A percentile compares a stretch with the other conserved stretches of the same genome.
Evolutionary conservation across 768 basidiomycete species (phyloP).

Genomic region (Russula sp.): DNA sequence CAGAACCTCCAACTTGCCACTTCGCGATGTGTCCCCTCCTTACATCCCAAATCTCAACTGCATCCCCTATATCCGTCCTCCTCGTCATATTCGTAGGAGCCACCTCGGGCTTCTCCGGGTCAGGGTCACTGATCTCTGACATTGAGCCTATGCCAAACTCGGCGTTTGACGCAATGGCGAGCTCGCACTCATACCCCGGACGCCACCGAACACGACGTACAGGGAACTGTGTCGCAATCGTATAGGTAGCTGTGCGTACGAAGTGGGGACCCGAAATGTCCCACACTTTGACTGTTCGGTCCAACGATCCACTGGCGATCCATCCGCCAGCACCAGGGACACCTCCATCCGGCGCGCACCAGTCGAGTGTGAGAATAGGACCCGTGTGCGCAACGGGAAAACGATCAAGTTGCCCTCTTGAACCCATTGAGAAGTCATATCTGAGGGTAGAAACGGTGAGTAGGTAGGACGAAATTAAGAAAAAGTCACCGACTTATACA

Average conservation of each 20-base stretch:
- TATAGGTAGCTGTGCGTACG: conserved; percentile 57
- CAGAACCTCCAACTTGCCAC: conserved; percentile 62
- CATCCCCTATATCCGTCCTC: conserved; percentile 38
- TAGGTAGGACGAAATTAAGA: not conserved
- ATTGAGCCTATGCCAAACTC: conserved; percentile 38
- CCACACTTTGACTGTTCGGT: conserved; percentile 80
- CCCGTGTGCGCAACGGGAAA: conserved; percentile 67
- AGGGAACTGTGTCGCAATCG: conserved; percentile 66
- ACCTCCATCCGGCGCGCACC: conserved; percentile 39
- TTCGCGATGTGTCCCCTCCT: conserved; percentile 75
- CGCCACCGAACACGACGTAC: conserved; percentile 73
- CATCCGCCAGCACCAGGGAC: conserved; percentile 40
- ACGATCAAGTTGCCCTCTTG: conserved; percentile 63
- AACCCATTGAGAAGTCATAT: conserved; percentile 77
- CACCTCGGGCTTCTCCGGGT: conserved; percentile 15
- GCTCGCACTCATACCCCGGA: conserved; percentile 66
- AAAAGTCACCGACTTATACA: conserved; percentile 46
- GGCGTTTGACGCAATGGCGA: conserved; percentile 63
- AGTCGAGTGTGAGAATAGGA: conserved; percentile 66
- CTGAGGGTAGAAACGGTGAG: conserved; percentile 28
- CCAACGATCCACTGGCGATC: conserved; percentile 74
- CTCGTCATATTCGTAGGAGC: conserved; percentile 5
- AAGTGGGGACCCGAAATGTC: conserved; percentile 55
- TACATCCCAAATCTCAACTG: conserved; percentile 83
- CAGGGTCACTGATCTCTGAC: conserved; percentile 21